These are phyloP conservation scores for Lactarius akahatsu DNA, from an alignment of 768 basidiomycete species.

Conservation along the genomic window DNA sequence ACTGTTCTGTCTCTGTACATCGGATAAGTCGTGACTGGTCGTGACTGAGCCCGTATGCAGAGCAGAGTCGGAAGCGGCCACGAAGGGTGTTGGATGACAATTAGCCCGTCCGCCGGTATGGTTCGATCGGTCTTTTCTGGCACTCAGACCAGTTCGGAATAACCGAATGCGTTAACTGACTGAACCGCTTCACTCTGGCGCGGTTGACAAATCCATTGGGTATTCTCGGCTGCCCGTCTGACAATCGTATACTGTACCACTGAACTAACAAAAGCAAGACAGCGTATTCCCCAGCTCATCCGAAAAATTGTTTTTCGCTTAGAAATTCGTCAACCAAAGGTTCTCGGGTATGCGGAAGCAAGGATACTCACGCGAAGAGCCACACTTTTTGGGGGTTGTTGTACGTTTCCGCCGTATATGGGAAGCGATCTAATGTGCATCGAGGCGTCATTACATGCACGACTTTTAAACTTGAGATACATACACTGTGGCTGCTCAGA, in stretches of 20 bases:
- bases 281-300: background rate
- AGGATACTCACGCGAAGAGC: constrained; percentile 21
- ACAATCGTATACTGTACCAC: background rate
- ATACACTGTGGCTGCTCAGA: constrained; percentile 37
- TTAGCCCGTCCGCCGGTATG: no score
- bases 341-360: background rate
- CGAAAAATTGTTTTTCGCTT: background rate
- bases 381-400: constrained; percentile 27
- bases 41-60: no score
- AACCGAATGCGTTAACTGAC: no score
- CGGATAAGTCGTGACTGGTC: no score
- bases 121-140: no score
- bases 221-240: background rate
- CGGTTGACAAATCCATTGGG: background rate
- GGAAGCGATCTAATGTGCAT: constrained; percentile 16
- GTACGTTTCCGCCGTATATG: constrained; percentile 25
- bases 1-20: no score
- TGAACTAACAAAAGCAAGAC: background rate
- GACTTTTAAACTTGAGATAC: background rate
- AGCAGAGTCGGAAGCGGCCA: no score
- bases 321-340: background rate
- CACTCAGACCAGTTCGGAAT: no score
- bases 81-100: no score
- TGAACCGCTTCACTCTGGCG: no score
- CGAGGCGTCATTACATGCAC: background rate